A percentile compares a stretch with the other conserved stretches of the same genome.
Evolutionary conservation across 1,139 yeast species (phyloP).

Genomic region (Yamadazyma songkhlaensis): DNA sequence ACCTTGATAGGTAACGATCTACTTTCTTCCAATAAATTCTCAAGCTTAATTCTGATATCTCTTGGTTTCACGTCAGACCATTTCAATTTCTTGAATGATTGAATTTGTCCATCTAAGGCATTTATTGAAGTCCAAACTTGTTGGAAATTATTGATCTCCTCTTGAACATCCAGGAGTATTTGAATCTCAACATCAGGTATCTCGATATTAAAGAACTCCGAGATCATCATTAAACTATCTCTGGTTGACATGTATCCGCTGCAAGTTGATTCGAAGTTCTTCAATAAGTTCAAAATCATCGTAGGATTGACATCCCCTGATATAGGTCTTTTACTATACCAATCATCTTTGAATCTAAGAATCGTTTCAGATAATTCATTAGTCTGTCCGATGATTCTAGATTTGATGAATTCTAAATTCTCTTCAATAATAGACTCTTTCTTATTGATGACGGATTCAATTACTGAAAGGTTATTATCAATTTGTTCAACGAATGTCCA

Average conservation of each 20-base stretch:
- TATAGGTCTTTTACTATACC: slow-evolving; percentile 37
- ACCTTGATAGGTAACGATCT: slow-evolving; percentile 57
- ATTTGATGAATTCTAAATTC: slow-evolving; percentile 39
- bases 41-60: slow-evolving; percentile 48
- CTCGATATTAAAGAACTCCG: slow-evolving; percentile 28
- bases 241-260: slow-evolving; percentile 24
- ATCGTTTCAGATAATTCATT: slow-evolving; percentile 35
- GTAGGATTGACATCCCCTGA: slow-evolving; percentile 40
- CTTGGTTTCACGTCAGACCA: slow-evolving; percentile 57
- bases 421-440: slow-evolving; percentile 40
- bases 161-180: slow-evolving; percentile 26
- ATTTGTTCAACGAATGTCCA: slow-evolving; percentile 70
- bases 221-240: slow-evolving; percentile 27
- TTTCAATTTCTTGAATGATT: slow-evolving; percentile 35
- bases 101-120: slow-evolving; percentile 51
- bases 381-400: slow-evolving; percentile 43
- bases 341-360: slow-evolving; percentile 21
- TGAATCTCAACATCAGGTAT: slow-evolving; percentile 18
- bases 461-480: slow-evolving; percentile 46
- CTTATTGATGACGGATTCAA: slow-evolving; percentile 40
- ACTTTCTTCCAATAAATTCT: slow-evolving; percentile 45
- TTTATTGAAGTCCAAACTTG: slow-evolving; percentile 68
- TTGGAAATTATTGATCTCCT: slow-evolving; percentile 58
- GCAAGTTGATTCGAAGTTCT: slow-evolving; percentile 35
- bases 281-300: slow-evolving; percentile 48